Evolutionary conservation across 2,329 filamentous ascomycete genomes (phyloP).

Genomic region (Pleomassaria siparia): DNA sequence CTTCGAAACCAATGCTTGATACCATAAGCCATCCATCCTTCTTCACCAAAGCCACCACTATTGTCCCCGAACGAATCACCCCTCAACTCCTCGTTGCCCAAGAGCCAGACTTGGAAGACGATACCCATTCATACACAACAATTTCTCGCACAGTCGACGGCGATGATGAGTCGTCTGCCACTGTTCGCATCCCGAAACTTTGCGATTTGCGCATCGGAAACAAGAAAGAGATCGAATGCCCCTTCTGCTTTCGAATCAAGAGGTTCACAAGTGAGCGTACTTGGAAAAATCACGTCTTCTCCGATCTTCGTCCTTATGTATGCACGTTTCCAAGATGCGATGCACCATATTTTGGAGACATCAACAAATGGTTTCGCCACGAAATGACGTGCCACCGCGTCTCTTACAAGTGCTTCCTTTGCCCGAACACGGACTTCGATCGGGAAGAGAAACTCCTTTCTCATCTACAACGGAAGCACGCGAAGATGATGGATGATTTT

Average conservation of each 20-base stretch:
- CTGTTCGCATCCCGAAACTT: slow-evolving; percentile 12
- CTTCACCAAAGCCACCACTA: slow-evolving; percentile 16
- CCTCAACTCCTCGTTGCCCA: slow-evolving; percentile 2
- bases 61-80: slow-evolving; percentile 11
- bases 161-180: slow-evolving; percentile 5
- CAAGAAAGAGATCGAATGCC: slow-evolving; percentile 17
- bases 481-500: slow-evolving; percentile 5
- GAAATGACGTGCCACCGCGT: slow-evolving; percentile 20
- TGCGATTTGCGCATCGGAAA: slow-evolving; percentile 8
- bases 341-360: slow-evolving; percentile 11
- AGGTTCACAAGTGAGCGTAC: slow-evolving; percentile 12
- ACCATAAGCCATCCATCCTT: slow-evolving; percentile 14
- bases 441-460: slow-evolving; percentile 7
- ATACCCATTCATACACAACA: slow-evolving; percentile 15
- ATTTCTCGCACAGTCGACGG: slow-evolving; percentile 15
- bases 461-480: slow-evolving; percentile 13
- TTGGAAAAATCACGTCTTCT: slow-evolving; percentile 19
- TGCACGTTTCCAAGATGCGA: slow-evolving; percentile 19
- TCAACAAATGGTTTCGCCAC: slow-evolving; percentile 21
- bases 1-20: slow-evolving; percentile 1
- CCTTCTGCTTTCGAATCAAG: slow-evolving; percentile 17
- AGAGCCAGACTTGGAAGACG: slow-evolving; percentile 13
- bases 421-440: slow-evolving; percentile 6
- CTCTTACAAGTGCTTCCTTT: slow-evolving; percentile 13
- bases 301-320: slow-evolving; percentile 19